phyloP scores from a whole-genome alignment of 805 yeast genomes.

The Candida palmyrensis region DNA sequence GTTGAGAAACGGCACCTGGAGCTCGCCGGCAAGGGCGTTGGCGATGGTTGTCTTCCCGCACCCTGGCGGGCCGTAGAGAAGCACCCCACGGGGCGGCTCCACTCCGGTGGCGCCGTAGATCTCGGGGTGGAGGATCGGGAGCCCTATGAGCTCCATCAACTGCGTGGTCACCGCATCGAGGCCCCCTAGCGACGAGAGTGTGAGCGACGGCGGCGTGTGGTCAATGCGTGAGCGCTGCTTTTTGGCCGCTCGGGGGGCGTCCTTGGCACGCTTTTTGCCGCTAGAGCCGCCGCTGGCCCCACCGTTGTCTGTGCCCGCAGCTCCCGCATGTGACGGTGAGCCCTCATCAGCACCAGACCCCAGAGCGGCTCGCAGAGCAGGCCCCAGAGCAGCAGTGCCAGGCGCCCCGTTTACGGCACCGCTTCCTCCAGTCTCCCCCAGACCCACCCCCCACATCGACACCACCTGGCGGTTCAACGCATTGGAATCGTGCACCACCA shows the following conservation, averaged over 20 bases:
- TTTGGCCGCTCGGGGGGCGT: slow-evolving; percentile 28
- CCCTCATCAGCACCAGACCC: slow-evolving; percentile 8
- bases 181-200: slow-evolving; percentile 80
- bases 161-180: slow-evolving; percentile 81
- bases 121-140: slow-evolving; percentile 93
- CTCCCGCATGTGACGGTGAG: slow-evolving; percentile 5
- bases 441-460: slow-evolving; percentile 74
- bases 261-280: slow-evolving; percentile 51
- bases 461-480: slow-evolving; percentile 74
- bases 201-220: slow-evolving; percentile 64
- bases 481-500: slow-evolving; percentile 65
- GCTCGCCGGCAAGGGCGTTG: slow-evolving; percentile 91
- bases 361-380: slow-evolving; percentile 6
- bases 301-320: slow-evolving; percentile 9
- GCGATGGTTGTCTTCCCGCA: slow-evolving; percentile 98
- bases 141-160: slow-evolving; percentile 82
- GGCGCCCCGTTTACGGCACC: slow-evolving; percentile 18
- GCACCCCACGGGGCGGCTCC: slow-evolving; percentile 90
- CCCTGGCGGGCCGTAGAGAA: slow-evolving; percentile 98
- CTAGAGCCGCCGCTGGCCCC: slow-evolving; percentile 29
- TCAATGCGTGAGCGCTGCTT: slow-evolving; percentile 41
- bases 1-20: slow-evolving; percentile 87
- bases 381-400: slow-evolving; percentile 4
- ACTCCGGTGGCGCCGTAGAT: slow-evolving; percentile 83
- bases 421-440: too few relatives aligned